A percentile compares a stretch with the other conserved stretches of the same genome.
These are phyloP conservation scores for Cryptosporidium bovis DNA, from an alignment of 169 alveolate genomes.

Conservation along the genomic window DNA sequence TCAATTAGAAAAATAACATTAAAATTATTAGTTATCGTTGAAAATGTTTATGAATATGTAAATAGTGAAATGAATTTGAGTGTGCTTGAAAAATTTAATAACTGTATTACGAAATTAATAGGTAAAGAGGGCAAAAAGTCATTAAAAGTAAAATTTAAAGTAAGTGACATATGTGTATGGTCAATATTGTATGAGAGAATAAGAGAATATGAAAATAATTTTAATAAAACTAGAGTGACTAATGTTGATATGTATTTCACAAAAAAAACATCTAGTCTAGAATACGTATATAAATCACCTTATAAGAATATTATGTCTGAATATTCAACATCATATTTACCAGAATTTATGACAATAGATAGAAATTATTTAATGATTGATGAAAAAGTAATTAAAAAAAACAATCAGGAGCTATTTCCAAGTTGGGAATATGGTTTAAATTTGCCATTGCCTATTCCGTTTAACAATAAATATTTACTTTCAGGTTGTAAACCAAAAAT, in stretches of 20 bases:
- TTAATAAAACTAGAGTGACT: not conserved
- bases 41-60: not conserved
- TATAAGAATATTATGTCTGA: conserved; percentile 19
- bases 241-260: conserved; percentile 65
- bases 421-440: conserved; percentile 70
- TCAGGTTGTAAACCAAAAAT: conserved; percentile 37
- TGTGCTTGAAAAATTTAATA: not conserved
- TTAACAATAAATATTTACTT: conserved; percentile 8
- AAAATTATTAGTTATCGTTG: not conserved
- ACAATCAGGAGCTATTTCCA: conserved; percentile 31
- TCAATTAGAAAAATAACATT: conserved; percentile 34
- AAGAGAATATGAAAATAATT: not conserved
- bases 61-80: not conserved
- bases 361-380: not conserved
- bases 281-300: conserved; percentile 39
- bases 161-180: conserved; percentile 50
- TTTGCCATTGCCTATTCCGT: conserved; percentile 49
- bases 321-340: conserved; percentile 40
- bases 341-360: conserved; percentile 54
- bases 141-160: conserved; percentile 20
- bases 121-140: not conserved
- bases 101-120: not conserved
- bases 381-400: not conserved
- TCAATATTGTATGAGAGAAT: conserved; percentile 58
- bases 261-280: conserved; percentile 27